Base-by-base conservation (phyloP, 1,139 yeast genomes). In the Saccharomycopsis phalli region DNA sequence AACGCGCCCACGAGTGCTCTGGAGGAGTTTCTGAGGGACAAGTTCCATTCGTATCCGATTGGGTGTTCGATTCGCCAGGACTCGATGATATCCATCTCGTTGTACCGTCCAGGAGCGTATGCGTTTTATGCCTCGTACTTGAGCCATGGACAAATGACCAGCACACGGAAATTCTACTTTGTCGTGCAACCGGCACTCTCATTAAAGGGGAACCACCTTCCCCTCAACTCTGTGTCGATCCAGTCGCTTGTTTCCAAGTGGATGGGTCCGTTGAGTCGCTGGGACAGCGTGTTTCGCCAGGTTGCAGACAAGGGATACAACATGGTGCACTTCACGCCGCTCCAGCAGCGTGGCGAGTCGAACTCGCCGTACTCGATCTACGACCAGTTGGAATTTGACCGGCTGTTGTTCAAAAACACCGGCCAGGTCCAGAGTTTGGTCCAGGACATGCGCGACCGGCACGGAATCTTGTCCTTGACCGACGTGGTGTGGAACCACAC, bases 401-500 rank as follows among this genome's bases (percentile, higher is more conserved):
- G 81, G 0, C 58, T 53, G 0, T 61, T 77, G 28, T 91, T 91
- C 56, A 62, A 69, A 23, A 54, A 60, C 42, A 65, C 69, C 2
- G 48, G 53, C 0, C 80, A 77, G 41, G 71, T 79, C 13, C 49
- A 54, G n/a, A 41, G 51, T 2, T 59, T 79, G 55, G 69, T 74
- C 4, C 48, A 62, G 17, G 63, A 63, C 36, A 61, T 81, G 54
- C 76, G 78, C 52, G 53, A 62, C 20, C 65, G 79, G 25, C 68
- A 81, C 51, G 71, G 73, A 3, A 68, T 88, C 47, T 65, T 91
- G 40, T 71, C 95, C 1, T 65, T 91, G 61, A 86, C 95, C 1
- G 98, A 91, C 60, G 81, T 91, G 34, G 97, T 91, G 2, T 78
- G 87, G 69, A 91, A 91, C 57, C 98, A 91, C 56, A 91, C 97